Conservation (phyloP, 495 filamentous ascomycete genomes). For the Entonaema liquescens region DNA sequence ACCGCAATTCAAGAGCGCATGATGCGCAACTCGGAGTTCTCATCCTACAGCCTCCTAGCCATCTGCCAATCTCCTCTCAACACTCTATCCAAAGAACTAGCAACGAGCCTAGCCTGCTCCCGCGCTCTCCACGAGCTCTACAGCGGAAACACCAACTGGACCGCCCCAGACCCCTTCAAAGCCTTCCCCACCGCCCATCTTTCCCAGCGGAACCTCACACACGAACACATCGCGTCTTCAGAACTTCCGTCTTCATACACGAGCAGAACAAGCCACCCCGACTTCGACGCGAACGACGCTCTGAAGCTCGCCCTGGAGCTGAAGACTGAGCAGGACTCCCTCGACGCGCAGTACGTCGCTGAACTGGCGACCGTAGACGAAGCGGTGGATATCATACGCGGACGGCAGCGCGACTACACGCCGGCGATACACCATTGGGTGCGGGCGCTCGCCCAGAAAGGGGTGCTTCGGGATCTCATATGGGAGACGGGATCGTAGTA, state of each 20-base stretch:
- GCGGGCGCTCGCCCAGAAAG: conserved; percentile 51
- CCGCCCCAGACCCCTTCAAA: conserved; percentile 10
- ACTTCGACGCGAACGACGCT: conserved; percentile 29
- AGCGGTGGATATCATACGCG: conserved; percentile 40
- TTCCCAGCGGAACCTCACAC: conserved; percentile 35
- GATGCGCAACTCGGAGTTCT: conserved; percentile 46
- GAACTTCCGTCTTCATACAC: conserved; percentile 13
- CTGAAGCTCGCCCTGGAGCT: conserved; percentile 28
- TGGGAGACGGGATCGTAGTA: conserved; percentile 32
- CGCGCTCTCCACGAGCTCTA: conserved; percentile 42
- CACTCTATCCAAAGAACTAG: conserved; percentile 43
- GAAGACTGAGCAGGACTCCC: conserved; percentile 33
- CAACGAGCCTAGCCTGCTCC: conserved; percentile 46
- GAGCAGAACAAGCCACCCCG: background rate
- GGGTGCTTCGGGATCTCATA: conserved; percentile 46
- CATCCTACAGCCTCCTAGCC: conserved; percentile 58
- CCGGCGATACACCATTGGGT: conserved; percentile 57
- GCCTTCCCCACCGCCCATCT: conserved; percentile 33
- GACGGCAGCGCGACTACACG: conserved; percentile 53
- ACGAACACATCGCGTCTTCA: conserved; percentile 21
- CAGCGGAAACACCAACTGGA: conserved; percentile 15
- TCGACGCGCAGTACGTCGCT: conserved; percentile 39
- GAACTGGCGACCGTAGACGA: conserved; percentile 40
- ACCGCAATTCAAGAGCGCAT: conserved; percentile 54
- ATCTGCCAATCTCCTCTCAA: conserved; percentile 53